phyloP scores from a whole-genome alignment of 1,284 basidiomycete genomes.

The Ceratobasidium sp. region DNA sequence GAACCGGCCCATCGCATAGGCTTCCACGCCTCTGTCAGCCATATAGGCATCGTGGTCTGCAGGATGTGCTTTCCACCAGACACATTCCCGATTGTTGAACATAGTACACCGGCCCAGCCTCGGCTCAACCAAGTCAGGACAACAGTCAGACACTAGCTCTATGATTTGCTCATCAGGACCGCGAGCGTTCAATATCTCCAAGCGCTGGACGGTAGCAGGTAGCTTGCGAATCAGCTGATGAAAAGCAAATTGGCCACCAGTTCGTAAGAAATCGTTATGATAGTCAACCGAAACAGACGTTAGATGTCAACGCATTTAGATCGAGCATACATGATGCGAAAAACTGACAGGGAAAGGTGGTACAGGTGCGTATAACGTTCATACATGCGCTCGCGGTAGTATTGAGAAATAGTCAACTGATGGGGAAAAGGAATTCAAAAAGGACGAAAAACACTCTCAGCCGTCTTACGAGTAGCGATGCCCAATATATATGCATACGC shows the following conservation, averaged over 20 bases:
- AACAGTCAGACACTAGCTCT: conserved; percentile 8
- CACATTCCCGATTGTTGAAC: conserved; percentile 35
- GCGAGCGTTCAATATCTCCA: conserved; percentile 37
- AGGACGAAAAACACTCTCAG: too few species aligned
- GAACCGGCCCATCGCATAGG: conserved; percentile 21
- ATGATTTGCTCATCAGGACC: conserved; percentile 39
- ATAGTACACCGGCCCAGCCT: conserved; percentile 37
- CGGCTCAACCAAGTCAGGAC: conserved; percentile 24
- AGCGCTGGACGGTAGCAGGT: background rate
- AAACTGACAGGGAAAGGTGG: too few species aligned
- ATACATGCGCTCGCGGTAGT: too few species aligned
- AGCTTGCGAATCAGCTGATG: conserved; percentile 17
- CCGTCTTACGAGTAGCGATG: too few species aligned
- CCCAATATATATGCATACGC: too few species aligned
- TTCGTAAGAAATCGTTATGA: conserved; percentile 38
- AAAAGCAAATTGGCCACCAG: conserved; percentile 6
- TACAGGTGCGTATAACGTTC: too few species aligned
- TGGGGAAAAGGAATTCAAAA: too few species aligned
- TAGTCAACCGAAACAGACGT: conserved; percentile 26
- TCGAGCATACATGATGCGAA: too few species aligned
- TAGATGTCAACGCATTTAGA: too few species aligned
- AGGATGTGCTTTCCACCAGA: conserved; percentile 40
- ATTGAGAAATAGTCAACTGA: too few species aligned
- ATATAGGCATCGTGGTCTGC: conserved; percentile 39
- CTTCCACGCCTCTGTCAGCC: conserved; percentile 37